Conservation (phyloP, 495 filamentous ascomycete genomes). For the Neurospora intermedia region DNA sequence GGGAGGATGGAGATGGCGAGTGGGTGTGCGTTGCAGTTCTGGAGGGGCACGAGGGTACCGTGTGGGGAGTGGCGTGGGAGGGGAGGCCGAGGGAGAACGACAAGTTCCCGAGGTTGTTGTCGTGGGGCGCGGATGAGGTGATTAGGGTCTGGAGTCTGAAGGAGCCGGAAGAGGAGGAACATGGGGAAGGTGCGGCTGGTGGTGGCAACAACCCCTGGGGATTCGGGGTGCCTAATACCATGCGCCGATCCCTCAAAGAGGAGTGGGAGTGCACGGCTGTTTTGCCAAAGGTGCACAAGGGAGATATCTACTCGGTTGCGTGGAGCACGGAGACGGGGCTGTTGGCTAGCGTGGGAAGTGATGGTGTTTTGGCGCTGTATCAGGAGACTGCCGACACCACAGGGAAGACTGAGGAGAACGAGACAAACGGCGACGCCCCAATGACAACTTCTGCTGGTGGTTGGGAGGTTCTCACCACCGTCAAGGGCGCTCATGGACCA, state of each 20-base stretch:
- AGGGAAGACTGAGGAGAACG: slow-evolving; percentile 24
- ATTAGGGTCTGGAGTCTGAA: slow-evolving; percentile 67
- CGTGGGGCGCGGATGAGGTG: slow-evolving; percentile 68
- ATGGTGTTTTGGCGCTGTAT: slow-evolving; percentile 77
- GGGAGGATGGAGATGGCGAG: slow-evolving; percentile 77
- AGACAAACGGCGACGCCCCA: slow-evolving; percentile 8
- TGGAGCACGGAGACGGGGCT: slow-evolving; percentile 71
- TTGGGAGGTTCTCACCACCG: slow-evolving; percentile 58
- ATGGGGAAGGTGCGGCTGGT: slow-evolving; percentile 6
- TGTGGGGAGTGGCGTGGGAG: slow-evolving; percentile 87
- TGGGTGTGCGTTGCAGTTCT: slow-evolving; percentile 85
- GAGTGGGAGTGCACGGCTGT: slow-evolving; percentile 64
- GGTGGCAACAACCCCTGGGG: neutral
- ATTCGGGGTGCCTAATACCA: slow-evolving; percentile 62
- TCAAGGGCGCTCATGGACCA: slow-evolving; percentile 69
- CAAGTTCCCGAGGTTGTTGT: slow-evolving; percentile 52
- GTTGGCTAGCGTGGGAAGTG: slow-evolving; percentile 74
- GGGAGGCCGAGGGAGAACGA: slow-evolving; percentile 25
- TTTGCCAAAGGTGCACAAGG: slow-evolving; percentile 64
- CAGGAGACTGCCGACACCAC: slow-evolving; percentile 38
- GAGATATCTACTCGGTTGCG: slow-evolving; percentile 66
- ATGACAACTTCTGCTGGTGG: slow-evolving; percentile 28
- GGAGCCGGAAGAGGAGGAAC: slow-evolving; percentile 40
- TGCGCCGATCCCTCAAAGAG: slow-evolving; percentile 64
- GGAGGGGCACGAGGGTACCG: slow-evolving; percentile 66